These are phyloP conservation scores for Colletotrichum theobromicola DNA, from an alignment of 2,329 filamentous ascomycete genomes.

Conservation along the genomic window DNA sequence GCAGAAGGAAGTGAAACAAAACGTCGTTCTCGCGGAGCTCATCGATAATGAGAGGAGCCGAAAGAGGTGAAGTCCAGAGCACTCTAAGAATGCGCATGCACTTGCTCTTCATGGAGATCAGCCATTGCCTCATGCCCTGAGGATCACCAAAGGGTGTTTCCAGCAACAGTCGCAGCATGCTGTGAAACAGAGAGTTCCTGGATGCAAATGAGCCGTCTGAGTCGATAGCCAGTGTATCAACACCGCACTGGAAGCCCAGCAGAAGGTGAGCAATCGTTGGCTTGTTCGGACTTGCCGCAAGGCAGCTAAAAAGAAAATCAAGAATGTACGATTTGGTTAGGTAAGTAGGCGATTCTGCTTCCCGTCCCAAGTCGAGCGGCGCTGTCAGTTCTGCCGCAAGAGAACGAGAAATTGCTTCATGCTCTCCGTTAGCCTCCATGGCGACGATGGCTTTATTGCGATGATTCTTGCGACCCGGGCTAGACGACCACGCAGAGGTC, in stretches of 20 bases:
- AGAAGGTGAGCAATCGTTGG: conserved; percentile 91
- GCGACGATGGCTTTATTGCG: conserved; percentile 87
- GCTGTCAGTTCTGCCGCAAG: conserved; percentile 73
- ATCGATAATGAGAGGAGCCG: conserved; percentile 73
- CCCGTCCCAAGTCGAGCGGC: conserved; percentile 74
- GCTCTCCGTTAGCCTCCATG: conserved; percentile 81
- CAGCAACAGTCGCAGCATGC: conserved; percentile 74
- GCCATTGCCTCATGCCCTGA: conserved; percentile 68
- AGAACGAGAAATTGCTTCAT: conserved; percentile 78
- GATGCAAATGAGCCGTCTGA: conserved; percentile 73
- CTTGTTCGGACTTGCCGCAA: conserved; percentile 74
- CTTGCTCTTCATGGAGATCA: conserved; percentile 71
- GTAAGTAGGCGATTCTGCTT: conserved; percentile 74
- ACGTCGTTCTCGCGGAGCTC: conserved; percentile 83
- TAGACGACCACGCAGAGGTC: conserved; percentile 66
- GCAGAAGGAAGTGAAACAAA: conserved; percentile 77
- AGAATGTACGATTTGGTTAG: conserved; percentile 84
- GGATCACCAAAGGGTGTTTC: conserved; percentile 70
- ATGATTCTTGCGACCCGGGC: conserved; percentile 42
- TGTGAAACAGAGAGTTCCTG: conserved; percentile 82
- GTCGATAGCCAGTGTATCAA: conserved; percentile 72
- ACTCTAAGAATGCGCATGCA: conserved; percentile 77
- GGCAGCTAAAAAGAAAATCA: conserved; percentile 82
- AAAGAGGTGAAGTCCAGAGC: conserved; percentile 84
- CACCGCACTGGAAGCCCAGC: conserved; percentile 83